phyloP scores from a whole-genome alignment of 768 basidiomycete species.

The Hydnum rufescens region DNA sequence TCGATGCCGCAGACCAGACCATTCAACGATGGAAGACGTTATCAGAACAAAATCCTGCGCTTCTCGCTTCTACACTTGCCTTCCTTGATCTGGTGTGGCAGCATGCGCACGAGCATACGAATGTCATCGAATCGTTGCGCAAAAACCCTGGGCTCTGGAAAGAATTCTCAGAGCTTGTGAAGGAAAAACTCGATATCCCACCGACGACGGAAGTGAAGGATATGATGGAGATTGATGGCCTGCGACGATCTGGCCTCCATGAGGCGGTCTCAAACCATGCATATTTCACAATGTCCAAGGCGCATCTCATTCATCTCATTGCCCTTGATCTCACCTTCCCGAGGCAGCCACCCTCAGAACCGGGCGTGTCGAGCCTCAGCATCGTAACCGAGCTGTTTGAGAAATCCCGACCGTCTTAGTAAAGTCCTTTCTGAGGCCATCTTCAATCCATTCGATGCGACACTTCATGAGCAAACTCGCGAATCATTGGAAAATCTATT shows the following conservation, averaged over 20 bases:
- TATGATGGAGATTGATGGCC: conserved; percentile 26
- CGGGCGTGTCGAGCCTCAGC: conserved; percentile 10
- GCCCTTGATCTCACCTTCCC: conserved; percentile 31
- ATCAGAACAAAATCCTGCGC: conserved; percentile 58
- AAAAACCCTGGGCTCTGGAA: conserved; percentile 48
- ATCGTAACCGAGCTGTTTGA: conserved; percentile 11
- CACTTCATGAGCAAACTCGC: conserved; percentile 31
- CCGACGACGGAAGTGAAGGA: conserved; percentile 43
- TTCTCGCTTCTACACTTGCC: conserved; percentile 50
- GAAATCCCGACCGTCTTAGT: conserved; percentile 15
- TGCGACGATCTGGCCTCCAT: conserved; percentile 34
- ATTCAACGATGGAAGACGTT: conserved; percentile 50
- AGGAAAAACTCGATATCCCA: conserved; percentile 49
- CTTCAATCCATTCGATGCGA: conserved; percentile 50
- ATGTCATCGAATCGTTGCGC: conserved; percentile 34
- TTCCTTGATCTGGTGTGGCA: conserved; percentile 69
- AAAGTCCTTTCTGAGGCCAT: conserved; percentile 53
- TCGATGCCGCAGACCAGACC: conserved; percentile 46
- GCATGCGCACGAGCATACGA: conserved; percentile 54
- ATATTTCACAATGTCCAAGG: conserved; percentile 51
- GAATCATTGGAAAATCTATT: conserved; percentile 27
- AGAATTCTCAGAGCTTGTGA: conserved; percentile 39
- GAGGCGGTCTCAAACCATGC: conserved; percentile 41
- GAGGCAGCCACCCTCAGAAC: conserved; percentile 9
- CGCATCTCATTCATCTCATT: conserved; percentile 53